Conservation (phyloP, 352 stramenopile species). For the Phytophthora hibernalis region DNA sequence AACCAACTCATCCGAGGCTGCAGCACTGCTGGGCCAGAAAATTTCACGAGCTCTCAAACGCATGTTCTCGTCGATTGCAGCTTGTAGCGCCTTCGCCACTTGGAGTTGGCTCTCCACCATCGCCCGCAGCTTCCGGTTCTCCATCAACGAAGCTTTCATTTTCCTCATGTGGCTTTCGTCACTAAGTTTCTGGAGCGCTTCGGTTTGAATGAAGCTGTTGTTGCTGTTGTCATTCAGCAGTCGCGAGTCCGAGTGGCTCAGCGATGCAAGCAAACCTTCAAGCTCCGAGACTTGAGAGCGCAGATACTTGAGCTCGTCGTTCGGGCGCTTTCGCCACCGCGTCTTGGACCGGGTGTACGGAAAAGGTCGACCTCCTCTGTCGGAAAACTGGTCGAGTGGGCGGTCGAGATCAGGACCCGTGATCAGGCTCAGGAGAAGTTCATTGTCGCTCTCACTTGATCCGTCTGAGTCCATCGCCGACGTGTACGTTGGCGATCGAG, state of each 20-base stretch:
- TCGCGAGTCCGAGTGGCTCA: conserved; percentile 8
- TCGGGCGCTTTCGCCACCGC: conserved; percentile 38
- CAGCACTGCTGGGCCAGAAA: conserved; percentile 25
- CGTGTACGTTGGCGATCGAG: conserved; percentile 23
- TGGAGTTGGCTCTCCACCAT: conserved; percentile 26
- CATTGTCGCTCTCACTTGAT: conserved; percentile 27
- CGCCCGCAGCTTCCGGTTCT: conserved; percentile 32
- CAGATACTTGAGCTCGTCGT: conserved; percentile 47
- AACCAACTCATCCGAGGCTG: conserved; percentile 34
- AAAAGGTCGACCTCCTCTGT: conserved; percentile 22
- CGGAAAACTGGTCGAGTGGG: neutral
- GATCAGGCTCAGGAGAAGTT: conserved; percentile 19
- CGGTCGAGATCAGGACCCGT: conserved; percentile 2
- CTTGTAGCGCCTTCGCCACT: conserved; percentile 25
- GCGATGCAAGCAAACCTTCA: conserved; percentile 16
- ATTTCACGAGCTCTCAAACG: conserved; percentile 28
- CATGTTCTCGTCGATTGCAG: conserved; percentile 31
- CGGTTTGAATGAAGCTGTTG: neutral
- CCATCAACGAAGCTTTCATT: conserved; percentile 16
- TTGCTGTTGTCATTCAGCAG: conserved; percentile 18
- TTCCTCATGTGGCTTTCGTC: conserved; percentile 15
- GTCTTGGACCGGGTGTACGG: conserved; percentile 34
- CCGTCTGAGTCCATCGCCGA: conserved; percentile 11
- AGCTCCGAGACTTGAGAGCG: conserved; percentile 26
- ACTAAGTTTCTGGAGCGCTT: conserved; percentile 11